These are phyloP conservation scores for Metarhizium humberi DNA, from an alignment of 2,329 filamentous ascomycete genomes.

Conservation along the genomic window DNA sequence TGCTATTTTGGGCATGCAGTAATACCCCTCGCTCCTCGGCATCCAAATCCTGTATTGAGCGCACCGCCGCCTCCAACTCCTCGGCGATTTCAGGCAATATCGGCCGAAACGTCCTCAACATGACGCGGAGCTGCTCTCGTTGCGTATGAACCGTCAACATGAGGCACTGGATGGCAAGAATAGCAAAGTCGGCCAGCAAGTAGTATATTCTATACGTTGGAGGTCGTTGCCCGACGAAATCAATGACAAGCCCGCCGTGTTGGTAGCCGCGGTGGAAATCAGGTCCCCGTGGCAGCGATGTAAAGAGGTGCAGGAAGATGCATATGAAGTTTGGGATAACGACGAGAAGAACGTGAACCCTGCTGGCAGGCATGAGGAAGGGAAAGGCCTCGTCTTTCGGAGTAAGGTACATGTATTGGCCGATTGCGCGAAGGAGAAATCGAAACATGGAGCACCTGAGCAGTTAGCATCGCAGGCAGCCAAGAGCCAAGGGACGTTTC, in stretches of 20 bases:
- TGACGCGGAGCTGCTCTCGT: slow-evolving; percentile 44
- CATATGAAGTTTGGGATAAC: slow-evolving; percentile 51
- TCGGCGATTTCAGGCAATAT: slow-evolving; percentile 19
- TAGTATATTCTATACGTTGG: slow-evolving; percentile 48
- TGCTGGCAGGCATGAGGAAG: slow-evolving; percentile 44
- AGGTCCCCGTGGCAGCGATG: slow-evolving; percentile 44
- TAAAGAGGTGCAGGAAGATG: slow-evolving; percentile 49
- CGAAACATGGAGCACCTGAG: slow-evolving; percentile 55
- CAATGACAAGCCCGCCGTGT: slow-evolving; percentile 57
- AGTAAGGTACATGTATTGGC: slow-evolving; percentile 55
- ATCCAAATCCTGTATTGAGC: slow-evolving; percentile 40
- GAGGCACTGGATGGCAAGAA: slow-evolving; percentile 50
- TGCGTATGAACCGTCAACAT: slow-evolving; percentile 57
- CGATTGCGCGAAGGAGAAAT: slow-evolving; percentile 46
- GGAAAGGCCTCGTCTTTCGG: slow-evolving; percentile 50
- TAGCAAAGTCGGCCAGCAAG: slow-evolving; percentile 44
- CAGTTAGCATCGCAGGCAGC: neutral
- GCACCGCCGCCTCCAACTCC: slow-evolving; percentile 15
- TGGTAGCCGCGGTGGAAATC: slow-evolving; percentile 56
- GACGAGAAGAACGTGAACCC: slow-evolving; percentile 48
- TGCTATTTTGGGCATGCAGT: neutral
- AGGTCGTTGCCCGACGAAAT: slow-evolving; percentile 58
- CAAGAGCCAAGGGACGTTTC: neutral
- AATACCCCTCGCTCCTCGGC: slow-evolving; percentile 46
- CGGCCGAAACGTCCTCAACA: slow-evolving; percentile 30